These are phyloP conservation scores for Geoglossum glabrum DNA, from an alignment of 495 filamentous ascomycete genomes.

Conservation along the genomic window DNA sequence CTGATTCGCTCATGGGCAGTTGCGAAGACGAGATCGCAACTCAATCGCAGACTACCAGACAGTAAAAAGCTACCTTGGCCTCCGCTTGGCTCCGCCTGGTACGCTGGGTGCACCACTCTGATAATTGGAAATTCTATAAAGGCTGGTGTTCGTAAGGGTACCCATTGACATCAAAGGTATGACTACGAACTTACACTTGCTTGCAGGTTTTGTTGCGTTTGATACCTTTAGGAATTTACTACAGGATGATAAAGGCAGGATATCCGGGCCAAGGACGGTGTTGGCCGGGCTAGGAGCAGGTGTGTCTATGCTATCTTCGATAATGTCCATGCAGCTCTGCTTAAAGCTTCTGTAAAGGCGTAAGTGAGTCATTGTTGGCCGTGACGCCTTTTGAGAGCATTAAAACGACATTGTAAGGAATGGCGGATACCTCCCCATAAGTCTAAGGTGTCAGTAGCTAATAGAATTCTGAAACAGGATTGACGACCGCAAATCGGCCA, in stretches of 20 bases:
- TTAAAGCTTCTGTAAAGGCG: neutral
- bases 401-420: slow-evolving; percentile 63
- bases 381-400: slow-evolving; percentile 97
- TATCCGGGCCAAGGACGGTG: slow-evolving; percentile 77
- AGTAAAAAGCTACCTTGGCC: slow-evolving; percentile 88
- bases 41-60: slow-evolving; percentile 66
- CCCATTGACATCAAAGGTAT: neutral
- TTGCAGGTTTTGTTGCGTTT: slow-evolving; percentile 77
- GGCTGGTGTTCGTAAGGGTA: slow-evolving; percentile 65
- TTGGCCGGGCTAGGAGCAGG: slow-evolving; percentile 89
- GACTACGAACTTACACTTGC: neutral
- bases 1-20: slow-evolving; percentile 26
- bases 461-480: slow-evolving; percentile 32
- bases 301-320: slow-evolving; percentile 18
- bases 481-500: slow-evolving; percentile 78
- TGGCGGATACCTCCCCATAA: slow-evolving; percentile 6
- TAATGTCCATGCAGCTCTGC: neutral
- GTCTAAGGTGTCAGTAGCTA: neutral
- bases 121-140: slow-evolving; percentile 94
- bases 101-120: slow-evolving; percentile 90
- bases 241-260: slow-evolving; percentile 66
- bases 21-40: slow-evolving; percentile 86
- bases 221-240: slow-evolving; percentile 76
- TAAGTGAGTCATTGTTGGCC: slow-evolving; percentile 73
- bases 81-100: slow-evolving; percentile 86